Evolutionary conservation across 1,139 yeast species (phyloP), one percentile per base, ranked within the genome.

Genomic region (Kodamaea plutei): DNA sequence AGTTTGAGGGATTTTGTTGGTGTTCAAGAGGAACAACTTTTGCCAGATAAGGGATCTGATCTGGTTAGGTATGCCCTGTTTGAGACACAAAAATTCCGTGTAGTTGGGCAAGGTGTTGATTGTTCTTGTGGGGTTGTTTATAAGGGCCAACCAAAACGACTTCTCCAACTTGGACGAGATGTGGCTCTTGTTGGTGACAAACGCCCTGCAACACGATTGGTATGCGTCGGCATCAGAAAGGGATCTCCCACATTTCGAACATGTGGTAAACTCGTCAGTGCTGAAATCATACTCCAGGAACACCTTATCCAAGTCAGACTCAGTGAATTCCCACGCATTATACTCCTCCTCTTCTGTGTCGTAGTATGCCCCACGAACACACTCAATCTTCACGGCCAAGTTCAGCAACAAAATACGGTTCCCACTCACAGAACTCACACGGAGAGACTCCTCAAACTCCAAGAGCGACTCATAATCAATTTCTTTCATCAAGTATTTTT

Each of bases 71-170:
- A 67, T 52, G 3, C 70, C 69, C 34, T 63, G 68, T 34, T 62
- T 62, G 31, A 65, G 47, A 33, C 64, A 56, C 18, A 63, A 47
- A 39, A 64, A 55, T 40, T 67, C 64, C 8, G 76, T 62, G 40
- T 67, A 71, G 45, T 64, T 56, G 4, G 79, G 78, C 23, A 72
- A 53, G 1, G 72, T 61, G 31, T 64, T 57, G 32, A 69, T 56
- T 18, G 77, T 70, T 30, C 64, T 57, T 11, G 69, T 57, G 2
- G 74, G 73, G 40, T 65, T 59, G 33, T 58, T 61, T 24, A 73
- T 50, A 33, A 72, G 69, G 22, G 67, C 56, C 33, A 63, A 45
- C 77, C 77, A 72, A 42, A 56, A 73, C 4, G 62, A 54, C 22
- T 50, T 48, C 34, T 71, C 76, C 21, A 69, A 47, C 9, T 45